Conservation (phyloP, 2,329 filamentous ascomycete genomes). For the Epichloe festucae region DNA sequence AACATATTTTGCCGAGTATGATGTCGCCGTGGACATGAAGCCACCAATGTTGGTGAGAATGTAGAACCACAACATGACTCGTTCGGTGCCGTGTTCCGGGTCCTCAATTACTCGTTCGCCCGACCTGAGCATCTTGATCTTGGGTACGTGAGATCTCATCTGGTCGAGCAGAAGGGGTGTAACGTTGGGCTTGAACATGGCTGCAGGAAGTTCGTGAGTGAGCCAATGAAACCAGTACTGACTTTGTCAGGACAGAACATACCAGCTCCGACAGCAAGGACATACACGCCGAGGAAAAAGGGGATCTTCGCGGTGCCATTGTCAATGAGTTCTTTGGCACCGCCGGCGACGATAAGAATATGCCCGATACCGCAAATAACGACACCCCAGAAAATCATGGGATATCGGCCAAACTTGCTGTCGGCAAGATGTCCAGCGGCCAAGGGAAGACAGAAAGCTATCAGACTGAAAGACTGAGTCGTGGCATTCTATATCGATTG, state of each 20-base stretch:
- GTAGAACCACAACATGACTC: slow-evolving; percentile 55
- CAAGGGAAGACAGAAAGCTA: slow-evolving; percentile 45
- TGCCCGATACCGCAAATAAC: slow-evolving; percentile 54
- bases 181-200: slow-evolving; percentile 60
- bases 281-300: slow-evolving; percentile 46
- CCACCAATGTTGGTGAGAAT: slow-evolving; percentile 41
- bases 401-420: slow-evolving; percentile 55
- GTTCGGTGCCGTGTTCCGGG: slow-evolving; percentile 48
- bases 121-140: slow-evolving; percentile 22
- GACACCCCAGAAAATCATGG: slow-evolving; percentile 60
- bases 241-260: neutral
- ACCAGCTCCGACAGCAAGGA: slow-evolving; percentile 46
- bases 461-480: slow-evolving; percentile 38
- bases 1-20: slow-evolving; percentile 38
- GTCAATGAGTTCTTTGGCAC: slow-evolving; percentile 29
- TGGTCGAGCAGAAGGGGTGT: slow-evolving; percentile 56
- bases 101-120: slow-evolving; percentile 58
- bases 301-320: slow-evolving; percentile 36
- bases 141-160: slow-evolving; percentile 37
- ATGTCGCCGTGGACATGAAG: slow-evolving; percentile 37
- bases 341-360: slow-evolving; percentile 52
- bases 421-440: slow-evolving; percentile 48
- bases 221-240: too few relatives aligned
- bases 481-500: slow-evolving; percentile 11
- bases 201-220: neutral